phyloP scores from a whole-genome alignment of 306 rosid genomes.

The Cucurbita moschata region DNA sequence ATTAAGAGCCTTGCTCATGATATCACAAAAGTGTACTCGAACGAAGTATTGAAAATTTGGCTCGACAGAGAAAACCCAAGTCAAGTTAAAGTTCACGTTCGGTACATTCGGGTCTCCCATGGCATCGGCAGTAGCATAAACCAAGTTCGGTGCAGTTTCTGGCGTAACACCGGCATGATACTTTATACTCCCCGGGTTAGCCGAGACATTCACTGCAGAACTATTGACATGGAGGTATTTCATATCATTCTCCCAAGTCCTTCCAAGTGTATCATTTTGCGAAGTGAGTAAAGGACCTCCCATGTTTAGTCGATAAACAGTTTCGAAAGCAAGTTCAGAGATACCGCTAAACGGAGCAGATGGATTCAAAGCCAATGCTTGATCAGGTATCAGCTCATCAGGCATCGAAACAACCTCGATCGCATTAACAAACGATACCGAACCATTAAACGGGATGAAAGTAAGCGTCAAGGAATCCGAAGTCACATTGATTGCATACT shows the following conservation, averaged over 20 bases:
- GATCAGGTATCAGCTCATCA: constrained; percentile 51
- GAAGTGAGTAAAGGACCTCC: constrained; percentile 75
- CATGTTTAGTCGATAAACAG: constrained; percentile 70
- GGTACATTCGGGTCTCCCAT: constrained; percentile 58
- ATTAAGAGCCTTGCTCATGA: constrained; percentile 57
- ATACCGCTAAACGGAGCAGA: constrained; percentile 44
- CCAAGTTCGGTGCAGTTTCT: constrained; percentile 76
- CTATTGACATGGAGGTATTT: constrained; percentile 72
- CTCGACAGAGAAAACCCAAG: constrained; percentile 76
- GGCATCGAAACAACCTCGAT: constrained; percentile 91
- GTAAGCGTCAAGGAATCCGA: constrained; percentile 45
- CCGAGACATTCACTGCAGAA: constrained; percentile 46
- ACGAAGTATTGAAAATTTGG: constrained; percentile 54
- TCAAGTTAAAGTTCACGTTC: constrained; percentile 63
- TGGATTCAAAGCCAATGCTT: constrained; percentile 58
- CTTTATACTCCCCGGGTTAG: constrained; percentile 42
- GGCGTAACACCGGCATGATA: constrained; percentile 41
- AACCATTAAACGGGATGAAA: constrained; percentile 58
- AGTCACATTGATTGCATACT: constrained; percentile 67
- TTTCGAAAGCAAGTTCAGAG: constrained; percentile 54
- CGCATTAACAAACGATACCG: constrained; percentile 71
- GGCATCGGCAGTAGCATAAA: constrained; percentile 77
- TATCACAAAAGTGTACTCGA: constrained; percentile 79
- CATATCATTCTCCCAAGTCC: constrained; percentile 83
- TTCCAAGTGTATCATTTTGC: constrained; percentile 72